Conservation (phyloP, 495 filamentous ascomycete genomes). For the Durotheca rogersii region DNA sequence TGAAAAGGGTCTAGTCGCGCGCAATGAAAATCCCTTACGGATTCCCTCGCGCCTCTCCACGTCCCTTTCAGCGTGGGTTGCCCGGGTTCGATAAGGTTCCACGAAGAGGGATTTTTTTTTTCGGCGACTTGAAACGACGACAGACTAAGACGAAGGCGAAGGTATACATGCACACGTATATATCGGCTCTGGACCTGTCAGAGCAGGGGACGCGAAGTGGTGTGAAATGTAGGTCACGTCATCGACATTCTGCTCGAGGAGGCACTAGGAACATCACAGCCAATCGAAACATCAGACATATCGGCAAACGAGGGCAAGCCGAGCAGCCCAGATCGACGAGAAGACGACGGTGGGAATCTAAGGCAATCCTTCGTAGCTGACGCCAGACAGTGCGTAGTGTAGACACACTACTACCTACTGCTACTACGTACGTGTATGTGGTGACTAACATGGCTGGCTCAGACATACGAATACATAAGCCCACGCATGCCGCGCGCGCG, state of each 20-base stretch:
- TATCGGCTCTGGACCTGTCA: slow-evolving; percentile 7
- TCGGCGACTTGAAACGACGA: slow-evolving; percentile 22
- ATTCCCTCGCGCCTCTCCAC: too few species aligned
- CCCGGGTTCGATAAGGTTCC: slow-evolving; percentile 18
- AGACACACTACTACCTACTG: not conserved
- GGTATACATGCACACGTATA: not conserved
- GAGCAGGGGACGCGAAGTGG: slow-evolving; percentile 6
- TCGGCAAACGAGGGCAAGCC: slow-evolving; percentile 7
- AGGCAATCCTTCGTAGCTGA: slow-evolving; percentile 7
- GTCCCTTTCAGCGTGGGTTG: slow-evolving; percentile 6
- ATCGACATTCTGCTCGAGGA: slow-evolving; percentile 2
- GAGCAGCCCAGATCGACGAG: slow-evolving; percentile 8
- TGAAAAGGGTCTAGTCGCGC: slow-evolving; percentile 8
- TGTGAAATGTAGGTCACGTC: slow-evolving; percentile 1
- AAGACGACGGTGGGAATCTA: slow-evolving; percentile 1
- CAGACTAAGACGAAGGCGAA: slow-evolving; percentile 5
- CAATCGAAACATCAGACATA: slow-evolving; percentile 3
- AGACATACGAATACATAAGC: slow-evolving; percentile 13
- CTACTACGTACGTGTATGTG: not conserved
- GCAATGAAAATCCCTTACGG: slow-evolving; percentile 12
- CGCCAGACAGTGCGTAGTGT: not conserved
- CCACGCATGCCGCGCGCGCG: slow-evolving; percentile 6
- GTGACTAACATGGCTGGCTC: not conserved
- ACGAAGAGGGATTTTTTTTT: slow-evolving; percentile 4
- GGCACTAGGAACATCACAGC: not conserved